These are phyloP conservation scores for Phytopythium oedochilum DNA, from an alignment of 352 stramenopile genomes.

Conservation along the genomic window DNA sequence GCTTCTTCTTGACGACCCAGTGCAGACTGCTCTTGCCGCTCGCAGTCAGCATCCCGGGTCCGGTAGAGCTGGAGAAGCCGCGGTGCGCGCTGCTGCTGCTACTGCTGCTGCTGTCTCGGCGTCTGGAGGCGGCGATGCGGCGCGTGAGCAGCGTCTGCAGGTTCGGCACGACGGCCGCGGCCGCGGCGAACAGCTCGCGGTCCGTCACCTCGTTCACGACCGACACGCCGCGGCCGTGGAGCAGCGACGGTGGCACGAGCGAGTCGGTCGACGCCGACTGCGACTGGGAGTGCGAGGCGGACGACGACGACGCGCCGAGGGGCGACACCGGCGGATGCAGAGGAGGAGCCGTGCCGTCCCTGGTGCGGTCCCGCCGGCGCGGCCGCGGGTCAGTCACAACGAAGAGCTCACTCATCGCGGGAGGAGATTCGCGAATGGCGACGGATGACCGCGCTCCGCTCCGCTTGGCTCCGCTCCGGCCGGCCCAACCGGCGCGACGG, in stretches of 20 bases:
- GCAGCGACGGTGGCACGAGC: background rate
- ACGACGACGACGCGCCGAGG: background rate
- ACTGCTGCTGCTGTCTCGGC: background rate
- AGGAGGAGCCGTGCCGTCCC: background rate
- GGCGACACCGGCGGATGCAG: background rate
- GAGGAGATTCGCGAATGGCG: background rate
- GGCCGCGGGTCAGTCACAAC: background rate
- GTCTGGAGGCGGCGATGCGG: background rate
- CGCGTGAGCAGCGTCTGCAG: slow-evolving; percentile 28
- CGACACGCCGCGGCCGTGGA: slow-evolving; percentile 1
- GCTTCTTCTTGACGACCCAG: slow-evolving; percentile 40
- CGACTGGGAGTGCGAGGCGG: background rate
- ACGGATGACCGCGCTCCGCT: no score
- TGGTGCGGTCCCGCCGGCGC: background rate
- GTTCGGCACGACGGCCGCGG: slow-evolving; percentile 26
- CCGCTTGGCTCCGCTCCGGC: no score
- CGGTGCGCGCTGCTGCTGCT: background rate
- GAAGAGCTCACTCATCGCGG: slow-evolving; percentile 5
- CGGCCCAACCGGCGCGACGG: no score
- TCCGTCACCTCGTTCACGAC: slow-evolving; percentile 17
- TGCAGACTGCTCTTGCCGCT: slow-evolving; percentile 3
- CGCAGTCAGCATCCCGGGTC: no score
- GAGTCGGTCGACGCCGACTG: slow-evolving; percentile 1
- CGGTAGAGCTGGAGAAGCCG: background rate
- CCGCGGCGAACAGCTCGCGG: slow-evolving; percentile 27